Conservation (phyloP, 257 asterid genomes). For the Echites panduratus region DNA sequence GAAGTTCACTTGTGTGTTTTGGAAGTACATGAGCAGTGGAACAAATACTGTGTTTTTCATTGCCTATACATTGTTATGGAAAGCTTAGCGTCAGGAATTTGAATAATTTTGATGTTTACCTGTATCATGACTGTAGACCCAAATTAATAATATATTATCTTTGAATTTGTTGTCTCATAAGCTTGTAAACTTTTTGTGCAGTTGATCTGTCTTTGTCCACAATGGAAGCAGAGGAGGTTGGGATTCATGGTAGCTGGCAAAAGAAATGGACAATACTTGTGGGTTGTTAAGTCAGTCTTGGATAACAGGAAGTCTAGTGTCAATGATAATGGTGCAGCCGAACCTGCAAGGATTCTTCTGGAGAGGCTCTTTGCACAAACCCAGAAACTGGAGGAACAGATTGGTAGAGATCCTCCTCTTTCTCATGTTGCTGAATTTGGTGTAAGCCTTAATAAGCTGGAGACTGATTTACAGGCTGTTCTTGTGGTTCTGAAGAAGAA, state of each 20-base stretch:
- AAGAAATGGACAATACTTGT: slow-evolving; percentile 26
- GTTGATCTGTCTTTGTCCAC: slow-evolving; percentile 30
- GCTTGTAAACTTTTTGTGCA: slow-evolving; percentile 24
- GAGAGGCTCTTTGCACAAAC: slow-evolving; percentile 76
- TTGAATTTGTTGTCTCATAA: background rate
- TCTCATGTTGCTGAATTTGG: slow-evolving; percentile 52
- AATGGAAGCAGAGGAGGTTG: slow-evolving; percentile 39
- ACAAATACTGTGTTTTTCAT: background rate
- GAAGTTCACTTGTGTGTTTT: background rate
- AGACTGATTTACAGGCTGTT: slow-evolving; percentile 63
- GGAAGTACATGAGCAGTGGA: background rate
- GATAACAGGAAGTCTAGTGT: slow-evolving; percentile 45
- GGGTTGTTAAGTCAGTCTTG: slow-evolving; percentile 50
- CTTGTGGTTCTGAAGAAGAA: slow-evolving; percentile 60
- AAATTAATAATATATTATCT: background rate
- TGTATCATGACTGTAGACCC: background rate
- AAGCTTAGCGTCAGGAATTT: background rate
- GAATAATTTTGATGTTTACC: background rate
- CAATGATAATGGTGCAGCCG: slow-evolving; percentile 51
- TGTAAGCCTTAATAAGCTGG: slow-evolving; percentile 45
- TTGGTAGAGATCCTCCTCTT: slow-evolving; percentile 49
- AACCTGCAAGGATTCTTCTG: slow-evolving; percentile 67
- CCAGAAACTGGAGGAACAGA: slow-evolving; percentile 76
- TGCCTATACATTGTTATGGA: too few relatives aligned
- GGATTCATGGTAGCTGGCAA: slow-evolving; percentile 24